Base-by-base conservation (phyloP, 2,329 filamentous ascomycete genomes). In the Nothomitra cinnamomea region DNA sequence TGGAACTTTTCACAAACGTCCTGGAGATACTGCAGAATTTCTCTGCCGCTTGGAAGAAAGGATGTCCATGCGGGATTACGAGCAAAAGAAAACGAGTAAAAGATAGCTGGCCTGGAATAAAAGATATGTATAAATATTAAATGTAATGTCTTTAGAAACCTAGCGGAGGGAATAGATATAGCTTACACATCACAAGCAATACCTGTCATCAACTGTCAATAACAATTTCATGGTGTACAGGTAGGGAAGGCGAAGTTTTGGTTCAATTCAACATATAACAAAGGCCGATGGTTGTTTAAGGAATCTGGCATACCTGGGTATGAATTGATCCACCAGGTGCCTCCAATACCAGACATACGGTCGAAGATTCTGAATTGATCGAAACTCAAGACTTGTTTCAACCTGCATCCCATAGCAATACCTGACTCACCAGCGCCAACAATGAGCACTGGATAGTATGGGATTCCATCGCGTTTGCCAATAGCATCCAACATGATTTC, bases 351-450 rank as follows among this genome's bases (percentile, higher is more conserved):
- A 2, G 69, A 65, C 56, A 78, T 69, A 12, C 75, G 69, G 22
- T 83, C 80, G 56, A 82, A 82, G 60, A 83, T 71, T 25, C 69
- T 68, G 58, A 83, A 72, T 56, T 81, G 77, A 56, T 74, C 72
- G 53, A 78, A 78, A 28, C 71, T 72, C 42, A 82, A 71, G 62
- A 72, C 72, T 17, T 76, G 67, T 59, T 78, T 76, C 52, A 83
- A 63, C 22, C 74, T 73, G 42, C 75, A 78, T 6, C 74, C 79
- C 60, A 81, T 73, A 2, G 75, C 77, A 54, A 83, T 79, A 19
- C 73, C 80, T 0, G 78, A 79, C 59, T 79, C 75, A 12, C 80
- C 80, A 1, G 76, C 74, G 25, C 80, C 80, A 40, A 83, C 72
- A 58, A 80, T 74, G 51, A 75, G 61, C 52, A 79, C 68, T 1